Percentiles rank a stretch among this genome's conserved stretches.
Evolutionary conservation across 1,284 basidiomycete genomes (phyloP).

Genomic region (Athelia psychrophila): DNA sequence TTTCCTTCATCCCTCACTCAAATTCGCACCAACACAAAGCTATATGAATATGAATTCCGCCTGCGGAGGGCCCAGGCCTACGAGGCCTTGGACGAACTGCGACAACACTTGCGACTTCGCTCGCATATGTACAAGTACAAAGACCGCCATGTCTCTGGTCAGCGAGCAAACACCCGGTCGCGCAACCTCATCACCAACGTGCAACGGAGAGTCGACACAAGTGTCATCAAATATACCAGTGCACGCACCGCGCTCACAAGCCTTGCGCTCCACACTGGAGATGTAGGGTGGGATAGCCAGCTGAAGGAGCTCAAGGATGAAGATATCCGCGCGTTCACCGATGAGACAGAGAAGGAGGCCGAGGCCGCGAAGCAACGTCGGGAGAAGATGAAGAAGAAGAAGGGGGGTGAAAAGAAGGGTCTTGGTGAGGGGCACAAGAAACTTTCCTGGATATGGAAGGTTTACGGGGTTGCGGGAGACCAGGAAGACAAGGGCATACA

Average conservation of each 20-base stretch:
- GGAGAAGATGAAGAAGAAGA: conserved; percentile 1
- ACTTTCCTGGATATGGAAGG: neutral
- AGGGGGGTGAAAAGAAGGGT: neutral
- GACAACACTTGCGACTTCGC: conserved; percentile 6
- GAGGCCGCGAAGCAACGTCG: neutral
- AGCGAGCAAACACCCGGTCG: conserved; percentile 7
- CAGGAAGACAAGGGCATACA: neutral
- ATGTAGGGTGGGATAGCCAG: neutral
- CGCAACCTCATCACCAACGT: neutral
- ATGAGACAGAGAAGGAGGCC: neutral
- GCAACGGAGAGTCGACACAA: conserved; percentile 1
- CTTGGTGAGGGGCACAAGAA: neutral
- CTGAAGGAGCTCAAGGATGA: neutral
- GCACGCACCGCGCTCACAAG: neutral
- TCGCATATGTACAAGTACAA: conserved; percentile 10
- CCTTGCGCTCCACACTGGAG: neutral
- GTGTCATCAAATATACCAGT: neutral
- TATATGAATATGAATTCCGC: conserved; percentile 6
- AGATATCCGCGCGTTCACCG: neutral
- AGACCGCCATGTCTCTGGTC: conserved; percentile 9
- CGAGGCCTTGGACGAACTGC: conserved; percentile 7
- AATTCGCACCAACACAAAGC: neutral
- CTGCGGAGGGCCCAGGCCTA: conserved; percentile 10
- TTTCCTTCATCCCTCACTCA: neutral
- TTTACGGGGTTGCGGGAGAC: neutral